Percentiles rank a stretch among this genome's conserved stretches.
Conservation (phyloP, 1,284 basidiomycete genomes). For the Sanguinoderma infundibulare region DNA sequence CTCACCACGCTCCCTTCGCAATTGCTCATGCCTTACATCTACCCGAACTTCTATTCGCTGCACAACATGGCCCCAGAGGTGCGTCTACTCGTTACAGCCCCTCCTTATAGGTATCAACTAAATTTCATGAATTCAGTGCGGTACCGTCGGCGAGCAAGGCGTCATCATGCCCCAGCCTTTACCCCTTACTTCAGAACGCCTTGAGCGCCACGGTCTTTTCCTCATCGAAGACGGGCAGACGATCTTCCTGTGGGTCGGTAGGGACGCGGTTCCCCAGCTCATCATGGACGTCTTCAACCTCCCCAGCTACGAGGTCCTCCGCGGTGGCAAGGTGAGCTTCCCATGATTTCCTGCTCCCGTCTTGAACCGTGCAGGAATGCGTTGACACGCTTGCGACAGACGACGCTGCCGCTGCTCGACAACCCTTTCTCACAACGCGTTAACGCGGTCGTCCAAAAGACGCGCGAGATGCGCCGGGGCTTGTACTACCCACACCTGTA, state of each 20-base stretch:
- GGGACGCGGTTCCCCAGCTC: conserved; percentile 95
- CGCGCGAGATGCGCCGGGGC: conserved; percentile 87
- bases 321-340: conserved; percentile 84
- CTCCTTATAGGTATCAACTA: neutral
- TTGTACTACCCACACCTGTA: conserved; percentile 96
- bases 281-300: conserved; percentile 95
- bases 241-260: conserved; percentile 97
- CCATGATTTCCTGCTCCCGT: neutral
- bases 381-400: conserved; percentile 47
- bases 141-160: conserved; percentile 81
- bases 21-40: conserved; percentile 90
- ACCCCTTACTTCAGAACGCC: conserved; percentile 90
- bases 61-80: conserved; percentile 97
- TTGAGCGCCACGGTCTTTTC: conserved; percentile 96
- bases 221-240: conserved; percentile 98
- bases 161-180: conserved; percentile 87
- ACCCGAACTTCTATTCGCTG: conserved; percentile 94
- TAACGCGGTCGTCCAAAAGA: conserved; percentile 93
- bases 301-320: conserved; percentile 85
- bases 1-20: conserved; percentile 93
- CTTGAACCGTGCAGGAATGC: neutral
- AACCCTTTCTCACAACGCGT: conserved; percentile 94
- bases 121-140: conserved; percentile 51
- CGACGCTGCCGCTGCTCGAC: conserved; percentile 86
- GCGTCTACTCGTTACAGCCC: conserved; percentile 25